phyloP scores from a whole-genome alignment of 306 rosid species.

The Rosa chinensis region DNA sequence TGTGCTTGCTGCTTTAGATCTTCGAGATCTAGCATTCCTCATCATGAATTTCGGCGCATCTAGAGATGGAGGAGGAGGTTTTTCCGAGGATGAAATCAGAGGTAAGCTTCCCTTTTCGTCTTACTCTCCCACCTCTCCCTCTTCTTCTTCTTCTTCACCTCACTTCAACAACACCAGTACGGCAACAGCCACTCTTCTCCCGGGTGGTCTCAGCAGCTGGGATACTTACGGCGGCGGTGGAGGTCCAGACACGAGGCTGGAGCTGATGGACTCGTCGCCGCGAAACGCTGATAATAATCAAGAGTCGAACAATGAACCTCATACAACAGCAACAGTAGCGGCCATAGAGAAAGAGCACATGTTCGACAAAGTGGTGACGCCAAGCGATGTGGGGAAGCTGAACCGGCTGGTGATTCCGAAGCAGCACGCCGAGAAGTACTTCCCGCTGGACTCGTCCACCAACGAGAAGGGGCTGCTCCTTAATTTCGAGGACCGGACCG shows the following conservation, averaged over 20 bases:
- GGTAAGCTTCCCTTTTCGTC: conserved; percentile 26
- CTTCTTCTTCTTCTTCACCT: conserved; percentile 9
- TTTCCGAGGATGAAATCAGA: conserved; percentile 11
- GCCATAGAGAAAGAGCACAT: conserved; percentile 37
- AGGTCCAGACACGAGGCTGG: conserved; percentile 29
- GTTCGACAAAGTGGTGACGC: conserved; percentile 56
- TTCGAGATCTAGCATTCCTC: conserved; percentile 25
- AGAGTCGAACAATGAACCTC: background rate
- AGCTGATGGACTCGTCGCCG: conserved; percentile 34
- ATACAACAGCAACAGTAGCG: background rate
- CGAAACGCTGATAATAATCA: background rate
- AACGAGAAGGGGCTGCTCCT: conserved; percentile 78
- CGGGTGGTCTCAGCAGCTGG: background rate
- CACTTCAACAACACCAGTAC: conserved; percentile 1
- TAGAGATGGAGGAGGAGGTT: conserved; percentile 15
- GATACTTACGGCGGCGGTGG: background rate
- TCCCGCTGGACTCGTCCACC: conserved; percentile 57
- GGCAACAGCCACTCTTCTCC: background rate
- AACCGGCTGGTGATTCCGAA: conserved; percentile 51
- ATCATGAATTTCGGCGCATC: conserved; percentile 36
- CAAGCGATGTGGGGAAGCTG: conserved; percentile 53
- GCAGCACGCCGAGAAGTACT: conserved; percentile 51
- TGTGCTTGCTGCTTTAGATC: conserved; percentile 5
- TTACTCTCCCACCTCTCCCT: background rate
- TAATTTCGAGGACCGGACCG: conserved; percentile 77